phyloP scores from a whole-genome alignment of 495 filamentous ascomycete genomes.

The Aspergillus egyptiacus region DNA sequence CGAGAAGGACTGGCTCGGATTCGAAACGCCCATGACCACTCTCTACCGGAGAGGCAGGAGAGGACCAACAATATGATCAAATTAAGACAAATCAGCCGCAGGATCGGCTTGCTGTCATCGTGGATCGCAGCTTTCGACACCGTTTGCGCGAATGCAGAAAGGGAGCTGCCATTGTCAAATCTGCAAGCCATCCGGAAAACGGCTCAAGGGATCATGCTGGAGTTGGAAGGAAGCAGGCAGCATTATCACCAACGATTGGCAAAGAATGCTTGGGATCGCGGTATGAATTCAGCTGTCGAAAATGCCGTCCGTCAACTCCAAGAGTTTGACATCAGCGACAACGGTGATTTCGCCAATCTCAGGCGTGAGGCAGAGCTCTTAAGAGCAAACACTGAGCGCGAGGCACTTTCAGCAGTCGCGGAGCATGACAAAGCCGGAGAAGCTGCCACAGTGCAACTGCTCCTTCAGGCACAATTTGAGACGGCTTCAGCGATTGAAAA shows the following conservation, averaged over 20 bases:
- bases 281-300: slow-evolving; percentile 79
- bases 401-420: slow-evolving; percentile 66
- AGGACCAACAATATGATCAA: slow-evolving; percentile 75
- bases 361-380: slow-evolving; percentile 77
- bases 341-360: slow-evolving; percentile 64
- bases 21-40: slow-evolving; percentile 77
- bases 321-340: slow-evolving; percentile 65
- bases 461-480: slow-evolving; percentile 88
- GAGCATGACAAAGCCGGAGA: slow-evolving; percentile 82
- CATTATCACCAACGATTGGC: slow-evolving; percentile 79
- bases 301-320: slow-evolving; percentile 74
- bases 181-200: slow-evolving; percentile 76
- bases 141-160: slow-evolving; percentile 64
- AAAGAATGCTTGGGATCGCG: slow-evolving; percentile 77
- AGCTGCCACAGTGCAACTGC: slow-evolving; percentile 66
- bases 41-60: slow-evolving; percentile 70
- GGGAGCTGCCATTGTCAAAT: slow-evolving; percentile 58
- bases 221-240: slow-evolving; percentile 82
- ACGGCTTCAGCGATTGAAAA: slow-evolving; percentile 74
- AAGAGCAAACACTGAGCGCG: slow-evolving; percentile 75
- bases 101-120: slow-evolving; percentile 74
- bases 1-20: slow-evolving; percentile 78
- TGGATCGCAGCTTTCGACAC: slow-evolving; percentile 93
- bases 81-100: slow-evolving; percentile 72
- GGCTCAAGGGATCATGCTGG: slow-evolving; percentile 77